Conservation (phyloP, 768 basidiomycete genomes). For the Xerocomellus dryophilus region DNA sequence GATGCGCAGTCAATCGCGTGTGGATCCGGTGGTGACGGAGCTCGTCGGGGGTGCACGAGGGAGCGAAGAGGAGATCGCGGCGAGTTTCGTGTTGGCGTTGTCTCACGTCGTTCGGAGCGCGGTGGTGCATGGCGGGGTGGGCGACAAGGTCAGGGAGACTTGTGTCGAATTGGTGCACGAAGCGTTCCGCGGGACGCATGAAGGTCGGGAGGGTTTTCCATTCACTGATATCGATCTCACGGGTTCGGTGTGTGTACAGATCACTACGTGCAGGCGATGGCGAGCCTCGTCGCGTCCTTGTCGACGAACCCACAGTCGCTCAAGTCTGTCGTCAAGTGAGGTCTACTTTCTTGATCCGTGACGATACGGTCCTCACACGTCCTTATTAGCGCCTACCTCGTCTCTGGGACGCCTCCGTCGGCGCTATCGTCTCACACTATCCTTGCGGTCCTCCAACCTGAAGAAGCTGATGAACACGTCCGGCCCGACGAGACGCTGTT, state of each 20-base stretch:
- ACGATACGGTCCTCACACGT: conserved; percentile 1
- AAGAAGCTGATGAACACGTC: conserved; percentile 33
- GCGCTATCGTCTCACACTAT: conserved; percentile 59
- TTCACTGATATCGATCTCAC: background rate
- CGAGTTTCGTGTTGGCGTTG: conserved; percentile 73
- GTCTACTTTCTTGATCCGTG: conserved; percentile 2
- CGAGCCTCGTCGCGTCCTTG: conserved; percentile 59
- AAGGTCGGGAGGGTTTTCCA: conserved; percentile 42
- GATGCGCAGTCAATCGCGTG: conserved; percentile 87
- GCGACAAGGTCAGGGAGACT: conserved; percentile 67
- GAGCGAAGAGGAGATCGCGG: conserved; percentile 68
- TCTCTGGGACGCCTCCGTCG: conserved; percentile 66
- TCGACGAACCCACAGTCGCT: conserved; percentile 62
- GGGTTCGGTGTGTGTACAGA: conserved; percentile 40
- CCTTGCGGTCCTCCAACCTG: conserved; percentile 51
- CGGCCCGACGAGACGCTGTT: conserved; percentile 40
- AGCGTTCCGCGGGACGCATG: conserved; percentile 69
- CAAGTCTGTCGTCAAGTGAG: conserved; percentile 65
- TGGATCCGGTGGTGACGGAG: conserved; percentile 94
- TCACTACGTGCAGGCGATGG: conserved; percentile 64
- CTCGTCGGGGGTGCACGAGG: conserved; percentile 59
- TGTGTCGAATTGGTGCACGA: conserved; percentile 76
- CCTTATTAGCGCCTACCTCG: conserved; percentile 52
- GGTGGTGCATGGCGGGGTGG: conserved; percentile 58
- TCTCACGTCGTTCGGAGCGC: conserved; percentile 72